A percentile compares a stretch with the other conserved stretches of the same genome.
Evolutionary conservation across 176 grass and related monocot genomes (phyloP).

Genomic region (Carex myosuroides): DNA sequence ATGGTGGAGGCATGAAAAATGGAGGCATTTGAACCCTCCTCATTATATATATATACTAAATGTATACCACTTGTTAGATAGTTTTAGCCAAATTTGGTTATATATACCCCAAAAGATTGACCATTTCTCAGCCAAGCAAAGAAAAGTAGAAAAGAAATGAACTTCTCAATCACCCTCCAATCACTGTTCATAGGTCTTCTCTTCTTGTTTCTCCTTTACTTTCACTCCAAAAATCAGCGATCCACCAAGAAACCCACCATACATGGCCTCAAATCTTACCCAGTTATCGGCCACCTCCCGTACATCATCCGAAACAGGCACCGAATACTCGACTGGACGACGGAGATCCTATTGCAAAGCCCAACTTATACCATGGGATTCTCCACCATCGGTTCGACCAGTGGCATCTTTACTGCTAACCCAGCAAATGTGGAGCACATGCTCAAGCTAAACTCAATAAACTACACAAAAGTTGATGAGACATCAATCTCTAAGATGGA

Average conservation of each 20-base stretch:
- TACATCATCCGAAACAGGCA: conserved; percentile 30
- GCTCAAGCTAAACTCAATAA: conserved; percentile 23
- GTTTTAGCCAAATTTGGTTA: neutral
- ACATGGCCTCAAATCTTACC: conserved; percentile 15
- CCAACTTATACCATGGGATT: conserved; percentile 22
- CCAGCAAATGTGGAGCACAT: conserved; percentile 35
- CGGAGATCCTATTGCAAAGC: conserved; percentile 17
- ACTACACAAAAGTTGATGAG: conserved; percentile 23
- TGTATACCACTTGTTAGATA: too few relatives aligned
- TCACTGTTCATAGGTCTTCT: neutral
- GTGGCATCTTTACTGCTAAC: conserved; percentile 26
- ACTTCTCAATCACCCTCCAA: neutral
- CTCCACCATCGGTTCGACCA: neutral
- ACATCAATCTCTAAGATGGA: neutral
- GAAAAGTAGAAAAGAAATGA: neutral
- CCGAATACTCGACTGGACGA: conserved; percentile 27
- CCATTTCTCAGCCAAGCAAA: neutral
- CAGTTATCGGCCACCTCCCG: conserved; percentile 32
- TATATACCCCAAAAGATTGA: neutral
- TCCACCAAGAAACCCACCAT: conserved; percentile 4
- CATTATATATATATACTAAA: too few relatives aligned
- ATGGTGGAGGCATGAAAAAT: too few relatives aligned
- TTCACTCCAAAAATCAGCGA: conserved; percentile 7
- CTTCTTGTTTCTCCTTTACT: neutral
- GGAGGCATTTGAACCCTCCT: too few relatives aligned